Base-by-base conservation (phyloP, 306 rosid species). In the Purshia tridentata region DNA sequence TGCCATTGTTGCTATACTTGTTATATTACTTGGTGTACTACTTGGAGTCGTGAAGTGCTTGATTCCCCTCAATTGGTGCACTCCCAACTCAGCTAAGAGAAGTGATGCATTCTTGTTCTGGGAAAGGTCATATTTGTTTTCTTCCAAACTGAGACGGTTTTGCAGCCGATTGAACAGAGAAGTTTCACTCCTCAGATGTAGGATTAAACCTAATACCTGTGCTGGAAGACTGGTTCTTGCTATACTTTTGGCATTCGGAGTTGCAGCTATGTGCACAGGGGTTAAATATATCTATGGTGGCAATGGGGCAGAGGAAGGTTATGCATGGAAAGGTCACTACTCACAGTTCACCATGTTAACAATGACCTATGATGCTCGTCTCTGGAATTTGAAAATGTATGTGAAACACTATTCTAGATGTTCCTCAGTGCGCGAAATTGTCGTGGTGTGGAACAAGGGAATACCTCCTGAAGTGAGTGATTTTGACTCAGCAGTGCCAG, bases 401-500 rank as follows among this genome's bases (percentile, higher is more conserved):
- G 88, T 88, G 76, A 91, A 83, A 77, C 99, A 95, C 74, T 95
- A 95, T 80, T 95, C 99, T 0, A 84, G 98, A 66, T 95, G 99
- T 68, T 88, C 99, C 40, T 95, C 99, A 0, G 98, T 95, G 72
- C 72, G 86, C 63, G 99, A 95, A 72, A 95, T 95, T 20, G 98
- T 95, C 64, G 99, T 95, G 51, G 93, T 95, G 67, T 95, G 99
- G 99, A 95, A 95, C 96, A 91, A 91, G 81, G 99, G 99, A 69
- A 72, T 73, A n/a, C 96, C 98, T 63, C 99, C 99, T 0, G 55
- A 90, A 37, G 0, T 62, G 60, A 82, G 86, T 40, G 98, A 91
- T 80, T 84, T 95, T 53, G 99, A 95, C 84, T 89, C 99, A 1
- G 87, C 86, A 0, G 99, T 95, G 56, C 99, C 98, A 0, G 88